phyloP scores from a whole-genome alignment of 2,329 filamentous ascomycete genomes.

The Epichloe sylvatica region DNA sequence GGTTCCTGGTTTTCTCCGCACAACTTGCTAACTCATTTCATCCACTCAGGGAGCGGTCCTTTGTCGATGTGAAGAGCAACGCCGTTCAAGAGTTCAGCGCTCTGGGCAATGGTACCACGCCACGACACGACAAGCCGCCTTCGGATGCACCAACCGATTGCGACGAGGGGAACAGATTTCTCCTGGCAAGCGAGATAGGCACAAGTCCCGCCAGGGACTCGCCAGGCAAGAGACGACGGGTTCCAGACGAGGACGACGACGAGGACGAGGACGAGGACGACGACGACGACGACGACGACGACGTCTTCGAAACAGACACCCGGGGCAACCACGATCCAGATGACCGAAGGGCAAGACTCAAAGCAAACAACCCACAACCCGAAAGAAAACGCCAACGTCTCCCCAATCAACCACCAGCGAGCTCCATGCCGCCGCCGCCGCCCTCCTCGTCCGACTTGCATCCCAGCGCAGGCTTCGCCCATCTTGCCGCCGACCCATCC shows the following conservation, averaged over 20 bases:
- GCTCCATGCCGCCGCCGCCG: slow-evolving; percentile 9
- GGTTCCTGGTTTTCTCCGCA: no score
- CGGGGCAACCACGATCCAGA: slow-evolving; percentile 12
- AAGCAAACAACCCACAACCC: slow-evolving; percentile 2
- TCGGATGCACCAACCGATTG: not conserved
- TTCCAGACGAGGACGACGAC: not conserved
- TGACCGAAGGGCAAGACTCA: slow-evolving; percentile 10
- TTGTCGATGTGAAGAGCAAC: not conserved
- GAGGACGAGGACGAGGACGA: slow-evolving; percentile 9
- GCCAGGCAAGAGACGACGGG: not conserved
- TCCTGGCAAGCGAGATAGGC: not conserved
- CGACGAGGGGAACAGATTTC: not conserved
- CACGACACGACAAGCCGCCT: not conserved
- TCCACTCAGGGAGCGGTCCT: not conserved
- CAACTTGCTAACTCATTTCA: not conserved
- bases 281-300: slow-evolving; percentile 10
- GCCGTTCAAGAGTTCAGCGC: not conserved
- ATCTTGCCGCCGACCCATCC: not conserved
- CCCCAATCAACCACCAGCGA: slow-evolving; percentile 4
- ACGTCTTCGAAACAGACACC: slow-evolving; percentile 17
- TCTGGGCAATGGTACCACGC: not conserved
- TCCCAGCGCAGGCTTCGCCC: not conserved
- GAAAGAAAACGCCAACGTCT: not conserved
- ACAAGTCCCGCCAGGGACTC: not conserved
- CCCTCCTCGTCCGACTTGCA: slow-evolving; percentile 8